Conservation (phyloP, 2,329 filamentous ascomycete genomes). For the Neurospora sp. region DNA sequence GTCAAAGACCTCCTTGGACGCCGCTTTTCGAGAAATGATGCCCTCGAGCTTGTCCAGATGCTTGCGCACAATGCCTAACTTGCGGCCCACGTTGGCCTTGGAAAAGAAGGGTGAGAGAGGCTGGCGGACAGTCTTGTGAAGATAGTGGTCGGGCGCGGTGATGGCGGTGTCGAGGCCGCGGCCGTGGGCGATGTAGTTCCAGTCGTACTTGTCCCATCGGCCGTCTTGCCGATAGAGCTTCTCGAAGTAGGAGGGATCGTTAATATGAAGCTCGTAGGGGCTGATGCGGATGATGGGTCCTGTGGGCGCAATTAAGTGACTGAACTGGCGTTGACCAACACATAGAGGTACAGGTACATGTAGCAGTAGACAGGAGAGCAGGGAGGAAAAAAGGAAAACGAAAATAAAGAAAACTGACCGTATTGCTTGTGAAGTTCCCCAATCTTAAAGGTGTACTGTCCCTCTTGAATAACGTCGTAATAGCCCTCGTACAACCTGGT, state of each 20-base stretch:
- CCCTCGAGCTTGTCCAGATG: conserved; percentile 1
- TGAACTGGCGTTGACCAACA: no score
- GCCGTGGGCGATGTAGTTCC: neutral
- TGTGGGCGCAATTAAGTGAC: neutral
- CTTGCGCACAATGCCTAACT: conserved; percentile 6
- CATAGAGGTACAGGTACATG: no score
- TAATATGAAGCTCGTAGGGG: conserved; percentile 11
- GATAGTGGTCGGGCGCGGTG: conserved; percentile 1
- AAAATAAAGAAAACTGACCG: conserved; percentile 9
- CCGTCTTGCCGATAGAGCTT: conserved; percentile 6
- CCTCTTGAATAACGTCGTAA: conserved; percentile 17
- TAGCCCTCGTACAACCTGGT: conserved; percentile 21
- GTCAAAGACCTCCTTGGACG: conserved; percentile 1
- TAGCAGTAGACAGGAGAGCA: no score
- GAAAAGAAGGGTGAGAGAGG: conserved; percentile 17
- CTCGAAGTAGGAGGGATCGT: conserved; percentile 9
- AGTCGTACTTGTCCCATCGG: conserved; percentile 3
- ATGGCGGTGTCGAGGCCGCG: neutral
- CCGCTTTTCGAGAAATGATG: neutral
- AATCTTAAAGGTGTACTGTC: conserved; percentile 19
- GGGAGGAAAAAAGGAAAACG: neutral
- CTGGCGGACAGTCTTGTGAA: conserved; percentile 2
- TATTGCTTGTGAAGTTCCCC: conserved; percentile 22
- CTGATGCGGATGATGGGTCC: conserved; percentile 13
- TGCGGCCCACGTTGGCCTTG: conserved; percentile 5